Base-by-base conservation (phyloP, 2,329 filamentous ascomycete genomes). In the Penicillium crustosum region DNA sequence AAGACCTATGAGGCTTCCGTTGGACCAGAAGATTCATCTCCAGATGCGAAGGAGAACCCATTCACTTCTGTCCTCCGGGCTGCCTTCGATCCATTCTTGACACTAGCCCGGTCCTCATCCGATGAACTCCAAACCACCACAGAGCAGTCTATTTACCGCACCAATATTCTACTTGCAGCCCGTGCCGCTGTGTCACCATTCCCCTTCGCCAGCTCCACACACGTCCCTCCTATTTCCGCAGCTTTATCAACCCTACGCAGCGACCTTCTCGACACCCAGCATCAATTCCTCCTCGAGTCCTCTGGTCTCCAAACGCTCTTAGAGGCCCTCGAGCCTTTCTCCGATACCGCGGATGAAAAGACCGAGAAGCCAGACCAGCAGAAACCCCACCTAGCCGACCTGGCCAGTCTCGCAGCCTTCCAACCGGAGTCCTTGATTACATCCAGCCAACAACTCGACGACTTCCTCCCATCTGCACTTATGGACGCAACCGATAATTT, bases 401-500 rank as follows among this genome's bases (percentile, higher is more conserved):
- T 91, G 25, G 71, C 79, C 1, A 69, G 70, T 1, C 78, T 89
- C 1, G 78, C 82, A 0, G 75, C 82, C 4, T 84, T 91, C 68
- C 82, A 87, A 58, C 82, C 84, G 0, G 76, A 82, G 6, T 75
- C 82, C 0, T 79, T 97, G n/a, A 77, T 83, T 1, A 77, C 81
- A 49, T 86, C 88, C 2, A 90, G 90, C 66, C 90, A 93, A 67
- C 83, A 82, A 41, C 81, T 99, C 7, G 94, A 99, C 69, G 87
- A 91, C 60, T 99, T 97, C 76, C 79, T 99, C 25, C 93, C 94
- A 0, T 95, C 91, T 1, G 94, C 93, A 3, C 82, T 96, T 31
- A 93, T 97, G 81, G 94, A 99, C 71, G 93, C 93, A 3, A 86
- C 90, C 66, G 89, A 94, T 50, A 90, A 91, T 59, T 75, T 97